phyloP scores from a whole-genome alignment of 73 alveolate genomes.

The Stentor roeselii region DNA sequence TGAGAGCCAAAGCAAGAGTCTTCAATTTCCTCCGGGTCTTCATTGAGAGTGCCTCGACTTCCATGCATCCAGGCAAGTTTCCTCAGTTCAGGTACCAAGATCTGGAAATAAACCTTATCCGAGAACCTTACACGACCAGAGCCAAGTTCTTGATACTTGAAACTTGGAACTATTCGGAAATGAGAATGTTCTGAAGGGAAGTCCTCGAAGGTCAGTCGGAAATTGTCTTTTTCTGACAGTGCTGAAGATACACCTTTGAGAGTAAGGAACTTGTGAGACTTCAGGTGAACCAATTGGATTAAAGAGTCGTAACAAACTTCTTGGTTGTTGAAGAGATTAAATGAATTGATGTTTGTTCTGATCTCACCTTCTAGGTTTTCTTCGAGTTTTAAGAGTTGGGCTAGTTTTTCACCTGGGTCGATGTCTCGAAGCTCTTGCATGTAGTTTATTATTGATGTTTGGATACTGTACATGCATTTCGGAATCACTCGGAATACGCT shows the following conservation, averaged over 20 bases:
- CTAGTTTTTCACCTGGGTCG: not conserved
- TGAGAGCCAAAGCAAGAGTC: not conserved
- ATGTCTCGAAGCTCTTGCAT: not conserved
- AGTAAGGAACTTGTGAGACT: constrained; percentile 13
- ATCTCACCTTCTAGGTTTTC: constrained; percentile 21
- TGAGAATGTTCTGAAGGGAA: not conserved
- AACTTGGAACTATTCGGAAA: constrained; percentile 22
- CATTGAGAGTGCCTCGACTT: not conserved
- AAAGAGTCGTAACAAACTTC: not conserved
- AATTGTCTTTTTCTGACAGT: not conserved
- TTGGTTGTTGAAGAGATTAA: not conserved
- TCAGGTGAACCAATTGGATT: not conserved
- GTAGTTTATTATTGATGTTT: not conserved
- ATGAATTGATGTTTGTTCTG: not conserved
- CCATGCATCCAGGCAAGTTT: not conserved
- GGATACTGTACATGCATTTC: not conserved
- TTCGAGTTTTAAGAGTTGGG: not conserved
- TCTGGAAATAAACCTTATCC: constrained; percentile 7
- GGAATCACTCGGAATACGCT: constrained; percentile 20
- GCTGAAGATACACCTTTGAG: not conserved
- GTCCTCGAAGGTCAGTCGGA: not conserved
- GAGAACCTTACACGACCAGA: not conserved
- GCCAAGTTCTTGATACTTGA: not conserved
- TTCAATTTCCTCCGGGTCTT: not conserved
- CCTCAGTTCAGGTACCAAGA: not conserved